Percentiles rank a stretch among this genome's conserved stretches.
These are phyloP conservation scores for Trypanosomatidae sp. DNA, from an alignment of 208 protist genomes.

Conservation along the genomic window DNA sequence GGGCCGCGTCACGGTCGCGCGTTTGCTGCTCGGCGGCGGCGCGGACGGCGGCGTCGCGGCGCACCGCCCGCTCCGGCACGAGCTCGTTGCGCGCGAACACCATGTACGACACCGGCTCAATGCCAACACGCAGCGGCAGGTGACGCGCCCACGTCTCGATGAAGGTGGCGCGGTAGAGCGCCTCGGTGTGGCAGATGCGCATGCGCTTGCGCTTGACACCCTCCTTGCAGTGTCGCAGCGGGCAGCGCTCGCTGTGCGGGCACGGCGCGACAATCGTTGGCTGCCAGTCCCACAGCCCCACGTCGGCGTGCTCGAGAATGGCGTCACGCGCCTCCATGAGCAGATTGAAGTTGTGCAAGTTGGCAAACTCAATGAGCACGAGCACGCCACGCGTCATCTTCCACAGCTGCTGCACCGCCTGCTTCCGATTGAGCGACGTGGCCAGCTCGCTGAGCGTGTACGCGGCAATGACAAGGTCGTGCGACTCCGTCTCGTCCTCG, in stretches of 20 bases:
- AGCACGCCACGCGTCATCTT: constrained; percentile 78
- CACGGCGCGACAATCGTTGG: constrained; percentile 80
- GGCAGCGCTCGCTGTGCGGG: constrained; percentile 70
- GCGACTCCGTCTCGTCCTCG: constrained; percentile 65
- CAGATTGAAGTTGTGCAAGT: constrained; percentile 76
- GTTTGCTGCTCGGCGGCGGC: constrained; percentile 14
- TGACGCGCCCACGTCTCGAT: constrained; percentile 75
- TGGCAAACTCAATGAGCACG: constrained; percentile 74
- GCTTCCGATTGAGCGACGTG: constrained; percentile 29
- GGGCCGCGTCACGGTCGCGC: constrained; percentile 28
- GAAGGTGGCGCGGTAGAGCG: constrained; percentile 75
- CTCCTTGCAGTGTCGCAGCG: constrained; percentile 66
- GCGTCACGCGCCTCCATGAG: constrained; percentile 82
- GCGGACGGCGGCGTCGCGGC: constrained; percentile 24
- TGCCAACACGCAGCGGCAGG: constrained; percentile 67
- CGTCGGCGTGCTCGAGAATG: constrained; percentile 74
- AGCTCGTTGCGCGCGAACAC: constrained; percentile 79
- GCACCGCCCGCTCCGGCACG: constrained; percentile 61
- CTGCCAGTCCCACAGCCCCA: constrained; percentile 84
- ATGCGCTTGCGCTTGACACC: constrained; percentile 79
- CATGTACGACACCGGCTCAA: constrained; percentile 76
- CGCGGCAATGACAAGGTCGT: constrained; percentile 74
- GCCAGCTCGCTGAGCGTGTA: constrained; percentile 81
- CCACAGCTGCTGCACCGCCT: constrained; percentile 75
- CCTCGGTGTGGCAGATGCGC: constrained; percentile 77